Base-by-base conservation (phyloP, 768 basidiomycete species). In the Rhizopogon salebrosus region DNA sequence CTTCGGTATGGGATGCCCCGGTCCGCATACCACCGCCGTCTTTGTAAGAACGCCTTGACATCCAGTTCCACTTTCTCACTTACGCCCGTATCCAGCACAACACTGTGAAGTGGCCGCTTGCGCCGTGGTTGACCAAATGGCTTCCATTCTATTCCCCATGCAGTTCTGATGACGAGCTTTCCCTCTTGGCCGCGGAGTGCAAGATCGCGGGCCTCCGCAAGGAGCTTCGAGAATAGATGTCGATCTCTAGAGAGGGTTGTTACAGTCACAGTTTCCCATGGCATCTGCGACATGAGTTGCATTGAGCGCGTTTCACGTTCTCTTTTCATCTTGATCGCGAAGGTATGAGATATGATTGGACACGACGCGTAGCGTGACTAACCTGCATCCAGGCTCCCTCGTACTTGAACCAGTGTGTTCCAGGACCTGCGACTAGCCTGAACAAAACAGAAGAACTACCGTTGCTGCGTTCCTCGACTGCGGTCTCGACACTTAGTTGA, bases 1-100 rank as follows among this genome's bases (percentile, higher is more conserved):
- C 97, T 80, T 22, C 97, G 85, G 65, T 98, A 99, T 0, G 97
- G 97, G 54, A 99, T 97, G 87, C 95, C 97, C 82, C 97, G 77
- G 64, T 98, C 92, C 31, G 91, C 92, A 69, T 99, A 99, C 97
- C 97, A 99, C 61, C 85, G 80, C 26, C 89, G 81, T 56, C 97
- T 75, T 6, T 75, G 76, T 56, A 98, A 74, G 68, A 99, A 99
- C 5, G 86, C 79, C 55, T 79, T 81, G 39, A 95, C 72, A 65
- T 99, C 97, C 6, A 69, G 63, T 63, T 87, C 84, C n/a, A 99
- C 83, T 58, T 76, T 80, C 70, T 94, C 87, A n/a, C 83, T 78
- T n/a, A 94, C 77, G 3, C 88, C 94, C 24, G 83, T 71, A 40
- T 82, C 85, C 6, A 99, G 75, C 2, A 98, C 89, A 18, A 99